Base-by-base conservation (phyloP, 2,329 filamentous ascomycete species). In the Aphanocladium album region DNA sequence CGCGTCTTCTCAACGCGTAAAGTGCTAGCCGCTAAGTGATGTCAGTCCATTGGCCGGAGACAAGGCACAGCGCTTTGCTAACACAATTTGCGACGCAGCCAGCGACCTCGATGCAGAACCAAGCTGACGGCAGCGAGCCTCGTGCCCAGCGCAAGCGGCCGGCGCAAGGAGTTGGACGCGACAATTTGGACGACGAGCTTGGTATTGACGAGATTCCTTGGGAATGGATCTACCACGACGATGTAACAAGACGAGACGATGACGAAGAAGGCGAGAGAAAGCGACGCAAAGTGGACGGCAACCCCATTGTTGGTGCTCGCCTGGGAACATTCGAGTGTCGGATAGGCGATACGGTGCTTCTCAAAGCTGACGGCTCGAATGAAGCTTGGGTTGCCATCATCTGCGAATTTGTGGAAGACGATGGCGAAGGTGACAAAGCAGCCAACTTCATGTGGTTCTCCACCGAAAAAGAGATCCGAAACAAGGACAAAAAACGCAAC, bases 371-470 rank as follows among this genome's bases (percentile, higher is more conserved):
- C 43, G 91, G 90, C 4, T 84, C 85, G 45, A 91, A 91, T 65
- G 91, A 96, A 68, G 89, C 92, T 12, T 99, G 95, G 93, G 89
- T 96, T 2, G 95, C 91, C 37, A 86, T 99, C 63, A 89, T 97
- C 57, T 89, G 88, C 68, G 87, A 90, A 47, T 96, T 99, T 66
- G 72, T 87, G 43, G 87, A 93, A 50, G 84, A 87, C 35, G 87
- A 75, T 17, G 74, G 70, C 25, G 73, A 63, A 6, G 87, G 86
- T 3, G 84, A 89, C 47, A 97, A 91, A 79, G 86, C 88, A 27
- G 93, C 90, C 60, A 89, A 89, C 64, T 95, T 99, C 70, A 88
- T 97, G 82, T 99, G 95, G 95, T 97, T 99, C 71, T 92, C 90
- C 0, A 91, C 90, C 0, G 90, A 96, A 68, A 90, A 89, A 69